Evolutionary conservation across 2,329 filamentous ascomycete genomes (phyloP).

Genomic region (Colletotrichum viniferum): DNA sequence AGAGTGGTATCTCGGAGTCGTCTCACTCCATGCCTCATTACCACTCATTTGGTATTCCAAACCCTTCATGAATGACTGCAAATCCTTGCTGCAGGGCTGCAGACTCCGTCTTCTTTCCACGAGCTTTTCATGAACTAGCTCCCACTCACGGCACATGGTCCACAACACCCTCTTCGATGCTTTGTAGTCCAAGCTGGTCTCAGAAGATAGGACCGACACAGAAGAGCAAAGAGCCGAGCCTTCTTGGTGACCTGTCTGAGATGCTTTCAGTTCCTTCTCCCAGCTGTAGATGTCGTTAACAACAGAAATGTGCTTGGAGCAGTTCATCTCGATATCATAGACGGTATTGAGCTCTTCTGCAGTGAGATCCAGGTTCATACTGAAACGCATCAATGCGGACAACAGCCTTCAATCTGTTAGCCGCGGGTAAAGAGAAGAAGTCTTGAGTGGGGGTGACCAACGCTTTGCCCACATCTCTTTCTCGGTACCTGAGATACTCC

Average conservation of each 20-base stretch:
- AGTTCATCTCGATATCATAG: conserved; percentile 34
- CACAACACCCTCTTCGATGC: background rate
- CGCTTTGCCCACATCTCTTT: conserved; percentile 4
- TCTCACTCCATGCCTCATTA: conserved; percentile 13
- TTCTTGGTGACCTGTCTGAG: background rate
- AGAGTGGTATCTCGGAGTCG: conserved; percentile 7
- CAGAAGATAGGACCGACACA: background rate
- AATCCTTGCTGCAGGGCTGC: background rate
- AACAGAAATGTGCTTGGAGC: conserved; percentile 40
- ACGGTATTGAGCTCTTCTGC: conserved; percentile 29
- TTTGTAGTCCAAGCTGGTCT: background rate
- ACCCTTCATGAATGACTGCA: conserved; percentile 2
- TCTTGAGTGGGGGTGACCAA: background rate
- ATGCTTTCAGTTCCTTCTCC: conserved; percentile 37
- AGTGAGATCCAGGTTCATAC: conserved; percentile 33
- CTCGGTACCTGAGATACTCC: background rate
- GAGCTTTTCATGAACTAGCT: background rate
- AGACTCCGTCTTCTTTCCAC: background rate
- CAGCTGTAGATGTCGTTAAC: conserved; percentile 46
- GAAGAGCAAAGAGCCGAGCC: background rate
- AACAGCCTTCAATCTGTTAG: conserved; percentile 28
- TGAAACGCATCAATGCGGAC: conserved; percentile 40
- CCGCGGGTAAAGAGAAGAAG: rapidly evolving
- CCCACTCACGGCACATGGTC: background rate
- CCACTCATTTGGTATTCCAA: conserved; percentile 20